phyloP scores from a whole-genome alignment of 768 basidiomycete species.

The Cystobasidium ongulense region DNA sequence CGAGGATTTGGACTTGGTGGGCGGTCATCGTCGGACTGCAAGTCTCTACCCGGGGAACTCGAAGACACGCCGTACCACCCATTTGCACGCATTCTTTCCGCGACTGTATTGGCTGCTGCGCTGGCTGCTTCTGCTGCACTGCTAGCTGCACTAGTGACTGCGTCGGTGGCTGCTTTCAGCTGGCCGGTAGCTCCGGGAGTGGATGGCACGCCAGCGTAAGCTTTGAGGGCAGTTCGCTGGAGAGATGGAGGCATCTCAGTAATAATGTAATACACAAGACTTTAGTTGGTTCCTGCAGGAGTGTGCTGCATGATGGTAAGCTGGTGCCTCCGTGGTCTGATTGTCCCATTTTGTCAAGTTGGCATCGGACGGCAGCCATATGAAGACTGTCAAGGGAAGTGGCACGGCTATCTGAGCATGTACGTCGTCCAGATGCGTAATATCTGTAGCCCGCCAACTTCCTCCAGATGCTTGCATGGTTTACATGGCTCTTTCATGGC shows the following conservation, averaged over 20 bases:
- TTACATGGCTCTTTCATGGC: no score
- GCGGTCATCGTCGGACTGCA: neutral
- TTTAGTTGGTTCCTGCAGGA: neutral
- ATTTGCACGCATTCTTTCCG: constrained; percentile 9
- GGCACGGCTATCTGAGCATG: no score
- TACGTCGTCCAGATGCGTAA: no score
- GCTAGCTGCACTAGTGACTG: neutral
- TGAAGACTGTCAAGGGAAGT: no score
- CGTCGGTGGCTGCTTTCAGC: neutral
- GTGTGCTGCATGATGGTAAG: no score
- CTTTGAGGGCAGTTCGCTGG: neutral
- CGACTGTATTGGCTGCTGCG: neutral
- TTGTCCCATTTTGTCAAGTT: no score
- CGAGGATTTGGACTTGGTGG: no score
- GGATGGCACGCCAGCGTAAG: neutral
- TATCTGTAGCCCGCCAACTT: no score
- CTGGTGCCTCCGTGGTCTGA: no score
- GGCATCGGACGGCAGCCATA: no score
- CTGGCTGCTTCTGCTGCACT: neutral
- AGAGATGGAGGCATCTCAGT: neutral
- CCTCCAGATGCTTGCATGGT: no score
- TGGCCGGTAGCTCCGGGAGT: neutral
- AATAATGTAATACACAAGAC: neutral
- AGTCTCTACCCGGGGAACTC: neutral
- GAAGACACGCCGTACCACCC: constrained; percentile 10